Conservation (phyloP, 2,329 filamentous ascomycete species). For the Proliferodiscus dingleyae region DNA sequence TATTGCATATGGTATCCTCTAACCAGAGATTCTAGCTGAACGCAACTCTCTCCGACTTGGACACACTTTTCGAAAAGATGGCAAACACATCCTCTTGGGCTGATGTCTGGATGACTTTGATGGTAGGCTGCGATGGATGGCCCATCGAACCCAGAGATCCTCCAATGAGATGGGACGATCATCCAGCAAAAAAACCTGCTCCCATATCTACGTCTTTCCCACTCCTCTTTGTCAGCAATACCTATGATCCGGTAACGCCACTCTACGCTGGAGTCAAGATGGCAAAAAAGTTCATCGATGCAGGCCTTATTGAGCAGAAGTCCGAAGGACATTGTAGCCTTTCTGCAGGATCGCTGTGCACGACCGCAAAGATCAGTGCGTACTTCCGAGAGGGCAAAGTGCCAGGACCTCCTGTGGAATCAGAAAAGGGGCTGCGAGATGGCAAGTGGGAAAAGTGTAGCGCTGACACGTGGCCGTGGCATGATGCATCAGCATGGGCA, state of each 20-base stretch:
- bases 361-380: constrained; percentile 20
- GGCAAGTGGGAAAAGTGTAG: constrained; percentile 26
- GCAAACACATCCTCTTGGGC: constrained; percentile 19
- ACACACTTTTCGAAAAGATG: constrained; percentile 20
- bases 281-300: constrained; percentile 24
- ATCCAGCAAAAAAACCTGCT: constrained; percentile 22
- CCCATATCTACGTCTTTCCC: constrained; percentile 34
- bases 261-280: constrained; percentile 28
- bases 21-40: constrained; percentile 21
- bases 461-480: constrained; percentile 26
- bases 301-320: constrained; percentile 27
- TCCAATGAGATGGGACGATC: constrained; percentile 28
- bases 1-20: neutral
- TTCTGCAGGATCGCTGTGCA: constrained; percentile 23
- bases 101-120: constrained; percentile 23
- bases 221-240: constrained; percentile 37
- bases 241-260: constrained; percentile 36
- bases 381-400: constrained; percentile 27
- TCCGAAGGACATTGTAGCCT: constrained; percentile 27
- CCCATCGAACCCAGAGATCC: constrained; percentile 21
- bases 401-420: constrained; percentile 16
- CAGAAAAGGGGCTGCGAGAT: constrained; percentile 11
- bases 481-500: constrained; percentile 1
- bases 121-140: constrained; percentile 25
- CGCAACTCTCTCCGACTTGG: constrained; percentile 23